Evolutionary conservation across 257 asterid genomes (phyloP).

Genomic region (Nicotiana sylvestris): DNA sequence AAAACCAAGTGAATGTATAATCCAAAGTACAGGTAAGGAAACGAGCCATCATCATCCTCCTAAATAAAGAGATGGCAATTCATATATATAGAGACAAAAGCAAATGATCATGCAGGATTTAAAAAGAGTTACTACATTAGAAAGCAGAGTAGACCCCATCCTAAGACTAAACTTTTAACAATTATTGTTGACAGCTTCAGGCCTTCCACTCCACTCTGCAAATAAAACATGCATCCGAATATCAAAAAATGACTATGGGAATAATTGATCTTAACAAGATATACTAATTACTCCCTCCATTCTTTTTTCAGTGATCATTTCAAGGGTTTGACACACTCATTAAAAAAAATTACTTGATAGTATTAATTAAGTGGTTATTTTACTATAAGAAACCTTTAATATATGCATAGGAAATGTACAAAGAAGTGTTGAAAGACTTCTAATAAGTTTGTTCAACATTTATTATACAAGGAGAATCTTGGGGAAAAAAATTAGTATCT

Average conservation of each 20-base stretch:
- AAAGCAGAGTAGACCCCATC: background rate
- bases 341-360: too few species aligned
- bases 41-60: background rate
- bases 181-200: background rate
- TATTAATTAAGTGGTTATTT: too few species aligned
- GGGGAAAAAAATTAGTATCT: too few species aligned
- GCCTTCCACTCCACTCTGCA: slow-evolving; percentile 14
- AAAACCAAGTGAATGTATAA: background rate
- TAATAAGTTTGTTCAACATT: too few species aligned
- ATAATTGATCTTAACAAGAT: background rate
- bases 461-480: too few species aligned
- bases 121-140: background rate
- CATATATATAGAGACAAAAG: background rate
- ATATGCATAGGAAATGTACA: too few species aligned
- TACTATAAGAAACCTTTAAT: too few species aligned
- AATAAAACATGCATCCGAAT: slow-evolving; percentile 7
- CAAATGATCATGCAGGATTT: background rate
- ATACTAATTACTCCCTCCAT: background rate
- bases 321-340: too few species aligned
- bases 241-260: background rate
- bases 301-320: too few species aligned
- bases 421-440: too few species aligned
- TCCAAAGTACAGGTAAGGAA: background rate
- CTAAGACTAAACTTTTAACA: background rate
- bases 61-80: background rate